Percentiles rank a stretch among this genome's conserved stretches.
These are phyloP conservation scores for Acacia crassicarpa DNA, from an alignment of 306 rosid genomes.

Conservation along the genomic window DNA sequence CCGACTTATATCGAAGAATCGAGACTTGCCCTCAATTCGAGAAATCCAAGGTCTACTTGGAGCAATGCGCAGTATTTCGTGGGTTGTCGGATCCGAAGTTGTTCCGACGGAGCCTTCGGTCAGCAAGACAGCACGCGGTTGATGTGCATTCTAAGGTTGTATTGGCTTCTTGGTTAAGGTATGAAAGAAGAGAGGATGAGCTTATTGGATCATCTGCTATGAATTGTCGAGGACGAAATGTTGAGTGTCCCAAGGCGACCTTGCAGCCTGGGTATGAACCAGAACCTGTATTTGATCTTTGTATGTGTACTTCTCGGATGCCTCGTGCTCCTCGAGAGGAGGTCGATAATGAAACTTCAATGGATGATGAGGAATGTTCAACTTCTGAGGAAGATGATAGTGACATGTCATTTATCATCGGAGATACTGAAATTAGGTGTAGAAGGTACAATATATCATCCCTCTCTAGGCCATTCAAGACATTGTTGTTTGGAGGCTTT, in stretches of 20 bases:
- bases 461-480: conserved; percentile 61
- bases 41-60: conserved; percentile 50
- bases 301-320: conserved; percentile 41
- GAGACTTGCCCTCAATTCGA: conserved; percentile 57
- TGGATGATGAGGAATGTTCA: conserved; percentile 47
- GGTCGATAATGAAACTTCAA: not conserved
- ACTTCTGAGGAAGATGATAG: conserved; percentile 64
- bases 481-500: conserved; percentile 85
- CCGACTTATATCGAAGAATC: conserved; percentile 45
- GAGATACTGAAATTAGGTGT: conserved; percentile 69
- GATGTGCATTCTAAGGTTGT: conserved; percentile 74
- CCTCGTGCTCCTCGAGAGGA: conserved; percentile 3
- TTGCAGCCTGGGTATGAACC: conserved; percentile 69
- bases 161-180: conserved; percentile 70
- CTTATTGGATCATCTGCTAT: conserved; percentile 55
- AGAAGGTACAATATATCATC: conserved; percentile 59
- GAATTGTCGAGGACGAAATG: conserved; percentile 70
- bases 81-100: conserved; percentile 58
- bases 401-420: conserved; percentile 70
- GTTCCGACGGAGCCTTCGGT: conserved; percentile 68
- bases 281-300: conserved; percentile 56
- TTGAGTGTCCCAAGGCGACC: conserved; percentile 71
- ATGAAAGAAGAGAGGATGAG: conserved; percentile 83
- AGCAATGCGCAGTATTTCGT: conserved; percentile 62
- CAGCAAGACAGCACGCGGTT: conserved; percentile 75